These are phyloP conservation scores for Pyrus pyrifolia DNA, from an alignment of 306 rosid genomes.

Conservation along the genomic window DNA sequence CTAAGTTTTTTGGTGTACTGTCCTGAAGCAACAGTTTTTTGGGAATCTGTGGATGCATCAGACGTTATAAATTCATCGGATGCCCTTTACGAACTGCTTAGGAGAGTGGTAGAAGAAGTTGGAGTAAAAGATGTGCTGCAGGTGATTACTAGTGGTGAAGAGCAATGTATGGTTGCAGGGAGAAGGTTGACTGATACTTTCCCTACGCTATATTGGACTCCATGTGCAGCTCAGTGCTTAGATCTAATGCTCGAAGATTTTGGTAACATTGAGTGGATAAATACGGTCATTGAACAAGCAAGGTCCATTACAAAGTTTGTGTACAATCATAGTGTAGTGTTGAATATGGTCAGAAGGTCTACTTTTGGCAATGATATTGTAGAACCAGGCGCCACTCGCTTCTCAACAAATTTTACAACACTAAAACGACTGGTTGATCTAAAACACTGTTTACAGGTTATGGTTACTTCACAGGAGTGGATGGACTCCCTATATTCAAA, in stretches of 20 bases:
- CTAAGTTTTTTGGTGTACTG: conserved; percentile 48
- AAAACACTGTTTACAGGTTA: conserved; percentile 68
- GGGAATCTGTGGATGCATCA: conserved; percentile 69
- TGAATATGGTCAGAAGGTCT: conserved; percentile 72
- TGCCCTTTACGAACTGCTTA: conserved; percentile 51
- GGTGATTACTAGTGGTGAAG: conserved; percentile 60
- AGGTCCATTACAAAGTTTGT: conserved; percentile 73
- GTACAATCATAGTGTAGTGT: conserved; percentile 57
- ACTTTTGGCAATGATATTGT: conserved; percentile 70
- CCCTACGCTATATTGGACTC: conserved; percentile 75
- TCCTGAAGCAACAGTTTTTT: conserved; percentile 67
- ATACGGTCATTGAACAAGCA: conserved; percentile 61
- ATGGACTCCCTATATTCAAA: conserved; percentile 69
- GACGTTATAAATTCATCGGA: conserved; percentile 40
- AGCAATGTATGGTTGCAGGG: conserved; percentile 59
- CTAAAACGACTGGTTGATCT: conserved; percentile 76
- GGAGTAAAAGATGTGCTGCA: conserved; percentile 77
- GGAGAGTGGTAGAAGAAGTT: conserved; percentile 69
- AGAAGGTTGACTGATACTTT: conserved; percentile 53
- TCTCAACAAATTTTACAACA: conserved; percentile 56
- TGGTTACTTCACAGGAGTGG: conserved; percentile 93
- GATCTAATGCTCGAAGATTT: conserved; percentile 70
- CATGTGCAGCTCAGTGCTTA: conserved; percentile 61
- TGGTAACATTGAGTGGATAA: conserved; percentile 68
- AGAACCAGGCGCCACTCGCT: conserved; percentile 54